Percentiles rank a stretch among this genome's conserved stretches.
Evolutionary conservation across 2,329 filamentous ascomycete genomes (phyloP).

Genomic region (Stromatinia cepivora): DNA sequence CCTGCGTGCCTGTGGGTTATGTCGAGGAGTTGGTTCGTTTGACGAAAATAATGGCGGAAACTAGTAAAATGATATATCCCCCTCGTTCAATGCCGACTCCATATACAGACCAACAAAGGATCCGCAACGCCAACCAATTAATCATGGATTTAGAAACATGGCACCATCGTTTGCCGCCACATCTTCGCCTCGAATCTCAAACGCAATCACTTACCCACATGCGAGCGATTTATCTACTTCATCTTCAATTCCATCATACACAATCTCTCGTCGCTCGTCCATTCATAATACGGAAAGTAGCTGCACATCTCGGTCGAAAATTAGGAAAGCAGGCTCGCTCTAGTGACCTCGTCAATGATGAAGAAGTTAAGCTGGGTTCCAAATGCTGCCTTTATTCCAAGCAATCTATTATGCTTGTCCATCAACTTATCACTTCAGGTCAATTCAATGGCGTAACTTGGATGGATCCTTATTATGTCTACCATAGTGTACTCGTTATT

Average conservation of each 20-base stretch:
- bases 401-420: conserved; percentile 31
- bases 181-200: conserved; percentile 32
- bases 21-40: conserved; percentile 35
- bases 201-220: conserved; percentile 31
- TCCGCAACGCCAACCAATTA: conserved; percentile 31
- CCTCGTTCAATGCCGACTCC: conserved; percentile 28
- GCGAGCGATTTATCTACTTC: conserved; percentile 36
- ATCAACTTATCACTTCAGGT: conserved; percentile 32
- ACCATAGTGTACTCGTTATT: conserved; percentile 38
- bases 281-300: conserved; percentile 38
- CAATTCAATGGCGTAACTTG: conserved; percentile 38
- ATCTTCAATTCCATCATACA: conserved; percentile 38
- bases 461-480: conserved; percentile 39
- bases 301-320: conserved; percentile 35
- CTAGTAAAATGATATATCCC: conserved; percentile 38
- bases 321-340: conserved; percentile 35
- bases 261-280: conserved; percentile 38
- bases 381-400: conserved; percentile 35
- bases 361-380: conserved; percentile 34
- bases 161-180: conserved; percentile 34
- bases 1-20: conserved; percentile 34
- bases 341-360: conserved; percentile 35
- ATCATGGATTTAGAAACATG: conserved; percentile 35
- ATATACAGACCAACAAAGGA: conserved; percentile 31
- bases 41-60: conserved; percentile 33